phyloP scores from a whole-genome alignment of 768 basidiomycete genomes.

The Boletellus ananas region DNA sequence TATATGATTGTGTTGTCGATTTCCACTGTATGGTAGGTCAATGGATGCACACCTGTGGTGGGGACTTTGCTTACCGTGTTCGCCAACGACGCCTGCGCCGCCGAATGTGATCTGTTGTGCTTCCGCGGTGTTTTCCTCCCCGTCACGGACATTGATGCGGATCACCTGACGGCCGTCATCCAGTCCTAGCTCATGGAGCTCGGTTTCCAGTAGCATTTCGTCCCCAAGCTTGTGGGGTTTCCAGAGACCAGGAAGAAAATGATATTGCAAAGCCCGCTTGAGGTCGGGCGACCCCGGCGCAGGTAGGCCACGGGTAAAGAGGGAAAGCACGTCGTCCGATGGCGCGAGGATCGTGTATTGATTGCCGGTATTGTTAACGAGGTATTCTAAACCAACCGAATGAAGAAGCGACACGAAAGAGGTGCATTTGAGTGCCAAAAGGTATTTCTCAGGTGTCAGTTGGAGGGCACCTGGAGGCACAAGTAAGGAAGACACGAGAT shows the following conservation, averaged over 20 bases:
- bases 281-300: slow-evolving; percentile 65
- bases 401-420: slow-evolving; percentile 86
- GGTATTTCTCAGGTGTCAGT: slow-evolving; percentile 91
- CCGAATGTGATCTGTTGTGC: slow-evolving; percentile 71
- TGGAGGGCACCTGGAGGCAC: slow-evolving; percentile 70
- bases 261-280: slow-evolving; percentile 74
- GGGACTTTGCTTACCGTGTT: slow-evolving; percentile 53
- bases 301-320: slow-evolving; percentile 56
- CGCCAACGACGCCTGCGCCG: slow-evolving; percentile 75
- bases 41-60: not conserved
- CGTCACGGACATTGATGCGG: slow-evolving; percentile 54
- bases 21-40: slow-evolving; percentile 47
- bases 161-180: slow-evolving; percentile 69
- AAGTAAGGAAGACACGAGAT: slow-evolving; percentile 81
- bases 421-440: slow-evolving; percentile 88
- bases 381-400: slow-evolving; percentile 66
- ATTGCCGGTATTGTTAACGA: slow-evolving; percentile 66
- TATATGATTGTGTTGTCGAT: slow-evolving; percentile 82
- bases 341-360: slow-evolving; percentile 91
- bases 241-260: slow-evolving; percentile 86
- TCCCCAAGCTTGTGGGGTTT: slow-evolving; percentile 63
- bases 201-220: slow-evolving; percentile 76
- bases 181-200: slow-evolving; percentile 67
- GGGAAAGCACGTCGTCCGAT: slow-evolving; percentile 73
- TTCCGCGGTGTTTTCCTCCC: slow-evolving; percentile 43